Evolutionary conservation across 768 basidiomycete genomes (phyloP), one percentile per base, ranked within the genome.

Genomic region (Panaeolus papilionaceus): DNA sequence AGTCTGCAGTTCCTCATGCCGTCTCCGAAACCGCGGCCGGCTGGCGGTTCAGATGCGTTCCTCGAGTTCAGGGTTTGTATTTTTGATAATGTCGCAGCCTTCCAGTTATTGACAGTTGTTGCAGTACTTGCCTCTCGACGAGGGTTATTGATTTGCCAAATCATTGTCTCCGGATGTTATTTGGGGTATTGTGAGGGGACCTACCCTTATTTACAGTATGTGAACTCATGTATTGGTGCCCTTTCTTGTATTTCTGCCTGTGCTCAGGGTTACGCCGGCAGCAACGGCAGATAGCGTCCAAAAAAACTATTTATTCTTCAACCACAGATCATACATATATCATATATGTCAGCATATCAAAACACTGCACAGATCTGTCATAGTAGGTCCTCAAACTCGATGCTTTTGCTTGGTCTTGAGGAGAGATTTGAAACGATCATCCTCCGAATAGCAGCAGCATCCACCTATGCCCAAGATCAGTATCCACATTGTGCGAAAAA

Each of bases 1-100:
- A 94, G 93, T 72, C 78, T 98, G 67, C 97, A 99, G 73, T 93
- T 98, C 77, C 83, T 98, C 71, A 95, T 98, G 85, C 91, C 89
- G 39, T 84, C 79, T 54, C 82, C 79, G 6, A 80, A 85, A 38
- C 75, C 84, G 1, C 82, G 79, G 62, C 79, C 76, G 26, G 84
- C 79, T 23, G 80, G 78, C 23, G 69, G 75, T 23, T 72, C 79
- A 18, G 83, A 89, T 64, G 93, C 89, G 0, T 96, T 95, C 72
- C 89, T 97, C 63, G 95, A 97, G 73, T 96, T 96, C 75, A 85
- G 92, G 78, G 96, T 96, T 72, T 75, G 92, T 82, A 18, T 64
- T 18, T 11, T 37, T 49, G 23, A 33, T n/a, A 49, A 33, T 33
- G 3, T 64, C n/a, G 58, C 47, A 38, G n/a, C 33, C 44, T 62